Conservation (phyloP, 441 rosid genomes). For the Gossypium trilobum region DNA sequence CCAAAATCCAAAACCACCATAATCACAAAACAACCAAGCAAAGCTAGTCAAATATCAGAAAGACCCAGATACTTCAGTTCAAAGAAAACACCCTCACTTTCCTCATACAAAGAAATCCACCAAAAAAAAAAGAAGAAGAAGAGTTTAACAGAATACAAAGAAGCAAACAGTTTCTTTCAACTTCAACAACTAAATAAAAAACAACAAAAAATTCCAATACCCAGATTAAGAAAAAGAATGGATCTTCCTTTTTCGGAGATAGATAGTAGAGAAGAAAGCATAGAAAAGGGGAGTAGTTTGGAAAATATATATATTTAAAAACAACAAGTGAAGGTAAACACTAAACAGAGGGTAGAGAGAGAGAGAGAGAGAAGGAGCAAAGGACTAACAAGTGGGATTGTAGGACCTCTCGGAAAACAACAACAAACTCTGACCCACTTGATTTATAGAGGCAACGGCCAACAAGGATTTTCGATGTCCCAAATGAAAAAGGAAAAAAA, state of each 20-base stretch:
- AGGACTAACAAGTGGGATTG: constrained; percentile 39
- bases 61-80: constrained; percentile 36
- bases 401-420: constrained; percentile 27
- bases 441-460: constrained; percentile 32
- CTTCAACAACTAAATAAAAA: constrained; percentile 7
- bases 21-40: constrained; percentile 27
- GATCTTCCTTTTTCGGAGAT: constrained; percentile 24
- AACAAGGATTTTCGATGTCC: constrained; percentile 36
- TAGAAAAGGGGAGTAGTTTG: constrained; percentile 22
- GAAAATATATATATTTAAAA: neutral
- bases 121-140: constrained; percentile 15
- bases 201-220: constrained; percentile 11
- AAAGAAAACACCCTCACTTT: constrained; percentile 19
- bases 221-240: constrained; percentile 19
- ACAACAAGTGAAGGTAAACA: constrained; percentile 8
- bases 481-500: constrained; percentile 29
- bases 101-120: neutral
- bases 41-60: constrained; percentile 26
- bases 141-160: constrained; percentile 9
- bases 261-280: constrained; percentile 17
- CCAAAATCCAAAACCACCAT: constrained; percentile 27
- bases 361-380: constrained; percentile 21
- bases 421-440: constrained; percentile 36
- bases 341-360: neutral
- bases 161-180: neutral